A percentile compares a stretch with the other conserved stretches of the same genome.
Conservation (phyloP, 352 stramenopile genomes). For the Phytophthora fragariaefolia region DNA sequence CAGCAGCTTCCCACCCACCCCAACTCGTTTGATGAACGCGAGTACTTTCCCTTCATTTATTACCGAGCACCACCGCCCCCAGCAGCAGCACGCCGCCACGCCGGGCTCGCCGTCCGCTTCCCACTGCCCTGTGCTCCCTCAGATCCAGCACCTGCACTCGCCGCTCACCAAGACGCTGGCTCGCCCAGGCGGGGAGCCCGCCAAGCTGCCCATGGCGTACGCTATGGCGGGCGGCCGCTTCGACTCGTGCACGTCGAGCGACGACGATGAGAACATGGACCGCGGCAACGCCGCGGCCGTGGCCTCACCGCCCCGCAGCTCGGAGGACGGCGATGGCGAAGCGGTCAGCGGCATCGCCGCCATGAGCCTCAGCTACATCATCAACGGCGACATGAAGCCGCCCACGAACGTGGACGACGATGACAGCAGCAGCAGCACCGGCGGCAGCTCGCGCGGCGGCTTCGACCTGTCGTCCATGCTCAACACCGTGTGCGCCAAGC, state of each 20-base stretch:
- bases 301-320: constrained; percentile 26
- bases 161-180: constrained; percentile 35
- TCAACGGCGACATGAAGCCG: constrained; percentile 65
- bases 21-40: constrained; percentile 47
- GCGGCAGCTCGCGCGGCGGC: constrained; percentile 36
- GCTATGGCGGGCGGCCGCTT: constrained; percentile 39
- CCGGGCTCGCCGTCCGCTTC: constrained; percentile 27
- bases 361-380: constrained; percentile 89
- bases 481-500: constrained; percentile 83
- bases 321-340: constrained; percentile 42
- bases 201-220: constrained; percentile 29
- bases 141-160: constrained; percentile 39
- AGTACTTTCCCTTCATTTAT: constrained; percentile 55
- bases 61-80: constrained; percentile 30
- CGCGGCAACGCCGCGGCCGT: constrained; percentile 24
- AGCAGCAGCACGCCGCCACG: constrained; percentile 11
- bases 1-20: constrained; percentile 34
- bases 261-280: constrained; percentile 42
- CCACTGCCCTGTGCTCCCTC: constrained; percentile 26
- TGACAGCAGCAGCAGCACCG: constrained; percentile 41
- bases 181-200: constrained; percentile 24
- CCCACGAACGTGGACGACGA: constrained; percentile 32
- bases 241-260: constrained; percentile 36
- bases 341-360: constrained; percentile 64
- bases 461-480: constrained; percentile 75